These are phyloP conservation scores for Apiotrichum gracile DNA, from an alignment of 1,284 basidiomycete species.

Conservation along the genomic window DNA sequence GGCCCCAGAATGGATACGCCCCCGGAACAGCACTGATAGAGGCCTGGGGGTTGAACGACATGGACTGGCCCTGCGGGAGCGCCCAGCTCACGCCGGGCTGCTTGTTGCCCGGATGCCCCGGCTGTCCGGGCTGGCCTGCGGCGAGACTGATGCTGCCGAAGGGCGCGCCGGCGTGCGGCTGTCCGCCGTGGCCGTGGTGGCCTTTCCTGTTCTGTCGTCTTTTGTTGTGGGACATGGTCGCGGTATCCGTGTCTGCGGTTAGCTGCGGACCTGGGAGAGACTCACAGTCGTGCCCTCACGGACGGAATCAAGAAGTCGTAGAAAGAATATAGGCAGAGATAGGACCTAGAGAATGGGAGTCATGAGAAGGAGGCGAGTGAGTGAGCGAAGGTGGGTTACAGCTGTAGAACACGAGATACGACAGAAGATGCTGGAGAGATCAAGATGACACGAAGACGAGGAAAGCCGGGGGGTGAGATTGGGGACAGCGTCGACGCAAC, in stretches of 20 bases:
- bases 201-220: not conserved
- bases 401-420: no score
- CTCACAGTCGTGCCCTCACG: no score
- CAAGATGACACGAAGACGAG: no score
- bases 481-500: no score
- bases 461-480: no score
- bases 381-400: no score
- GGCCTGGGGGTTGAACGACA: not conserved
- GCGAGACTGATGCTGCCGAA: not conserved
- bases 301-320: no score
- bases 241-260: not conserved
- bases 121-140: not conserved
- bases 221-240: not conserved
- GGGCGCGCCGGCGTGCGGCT: not conserved
- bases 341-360: no score
- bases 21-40: conserved; percentile 3
- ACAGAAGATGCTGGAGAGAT: no score
- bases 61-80: not conserved
- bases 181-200: not conserved
- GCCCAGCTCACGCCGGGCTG: not conserved
- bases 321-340: no score
- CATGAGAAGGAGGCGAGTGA: no score
- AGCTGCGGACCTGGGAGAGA: no score
- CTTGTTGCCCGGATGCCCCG: not conserved
- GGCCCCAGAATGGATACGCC: conserved; percentile 9